Evolutionary conservation across 768 basidiomycete species (phyloP).

Genomic region (Boletus rubroflammeus): DNA sequence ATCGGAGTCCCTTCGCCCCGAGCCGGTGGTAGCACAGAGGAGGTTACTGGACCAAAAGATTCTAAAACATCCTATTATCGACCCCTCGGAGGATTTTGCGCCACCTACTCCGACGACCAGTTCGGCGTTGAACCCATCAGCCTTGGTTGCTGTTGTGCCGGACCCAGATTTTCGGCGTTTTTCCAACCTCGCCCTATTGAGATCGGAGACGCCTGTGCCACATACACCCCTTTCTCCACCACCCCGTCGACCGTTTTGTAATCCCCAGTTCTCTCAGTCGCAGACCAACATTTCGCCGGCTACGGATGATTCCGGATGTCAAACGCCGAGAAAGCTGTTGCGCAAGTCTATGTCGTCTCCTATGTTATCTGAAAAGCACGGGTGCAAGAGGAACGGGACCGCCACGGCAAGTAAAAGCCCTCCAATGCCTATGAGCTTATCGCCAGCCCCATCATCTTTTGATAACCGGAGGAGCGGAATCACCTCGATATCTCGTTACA

Average conservation of each 20-base stretch:
- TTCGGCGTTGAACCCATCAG: constrained; percentile 4
- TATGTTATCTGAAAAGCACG: constrained; percentile 44
- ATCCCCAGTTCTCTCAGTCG: constrained; percentile 50
- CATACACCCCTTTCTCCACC: constrained; percentile 64
- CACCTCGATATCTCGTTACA: constrained; percentile 28
- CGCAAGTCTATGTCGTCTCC: constrained; percentile 56
- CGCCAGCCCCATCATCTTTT: constrained; percentile 26
- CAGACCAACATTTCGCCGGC: constrained; percentile 46
- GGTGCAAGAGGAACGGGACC: constrained; percentile 29
- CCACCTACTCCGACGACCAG: constrained; percentile 18
- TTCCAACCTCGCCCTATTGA: constrained; percentile 46
- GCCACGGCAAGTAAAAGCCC: constrained; percentile 39
- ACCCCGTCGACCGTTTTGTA: constrained; percentile 46
- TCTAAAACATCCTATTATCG: constrained; percentile 38
- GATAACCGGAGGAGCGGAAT: constrained; percentile 26
- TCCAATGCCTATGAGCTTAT: constrained; percentile 37
- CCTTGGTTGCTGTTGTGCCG: constrained; percentile 16
- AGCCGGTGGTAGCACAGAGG: constrained; percentile 21
- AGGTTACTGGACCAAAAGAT: constrained; percentile 42
- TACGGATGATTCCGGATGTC: constrained; percentile 1
- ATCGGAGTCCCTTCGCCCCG: constrained; percentile 21
- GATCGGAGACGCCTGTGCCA: constrained; percentile 65
- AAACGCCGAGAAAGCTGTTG: constrained; percentile 26
- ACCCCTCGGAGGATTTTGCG: constrained; percentile 31
- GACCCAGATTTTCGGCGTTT: constrained; percentile 34